Conservation (phyloP, 2,329 filamentous ascomycete genomes). For the Cordyceps fumosorosea region DNA sequence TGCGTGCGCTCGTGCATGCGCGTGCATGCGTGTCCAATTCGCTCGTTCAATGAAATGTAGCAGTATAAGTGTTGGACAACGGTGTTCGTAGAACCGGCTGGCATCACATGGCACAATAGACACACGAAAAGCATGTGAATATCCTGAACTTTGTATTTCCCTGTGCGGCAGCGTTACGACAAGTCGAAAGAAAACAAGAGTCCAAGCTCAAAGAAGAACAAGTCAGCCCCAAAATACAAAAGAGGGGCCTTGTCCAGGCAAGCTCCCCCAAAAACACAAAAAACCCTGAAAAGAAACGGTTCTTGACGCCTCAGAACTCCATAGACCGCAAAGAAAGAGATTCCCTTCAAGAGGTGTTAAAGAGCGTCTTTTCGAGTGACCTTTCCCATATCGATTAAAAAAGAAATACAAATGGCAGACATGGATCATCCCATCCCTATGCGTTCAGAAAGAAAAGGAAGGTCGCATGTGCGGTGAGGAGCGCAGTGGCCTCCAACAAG, state of each 20-base stretch:
- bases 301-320: not conserved
- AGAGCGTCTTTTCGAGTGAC: constrained; percentile 5
- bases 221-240: not conserved
- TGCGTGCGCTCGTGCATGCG: too few species aligned
- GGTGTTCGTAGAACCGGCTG: too few species aligned
- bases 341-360: not conserved
- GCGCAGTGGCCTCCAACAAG: not conserved
- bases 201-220: not conserved
- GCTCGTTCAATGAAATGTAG: too few species aligned
- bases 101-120: too few species aligned
- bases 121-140: not conserved
- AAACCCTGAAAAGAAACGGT: not conserved
- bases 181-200: not conserved
- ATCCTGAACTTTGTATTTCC: constrained; percentile 3
- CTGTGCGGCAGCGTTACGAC: not conserved
- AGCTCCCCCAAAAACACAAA: not conserved
- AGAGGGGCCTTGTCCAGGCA: not conserved
- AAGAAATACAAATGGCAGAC: not conserved
- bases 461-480: not conserved
- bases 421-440: not conserved
- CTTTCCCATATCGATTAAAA: constrained; percentile 3
- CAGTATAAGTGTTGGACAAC: too few species aligned
- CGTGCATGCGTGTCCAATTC: too few species aligned
- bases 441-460: not conserved
- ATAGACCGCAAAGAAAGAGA: not conserved